Percentiles rank a stretch among this genome's conserved stretches.
phyloP scores from a whole-genome alignment of 148 eudicot genomes.

The Pouteria glomerata region DNA sequence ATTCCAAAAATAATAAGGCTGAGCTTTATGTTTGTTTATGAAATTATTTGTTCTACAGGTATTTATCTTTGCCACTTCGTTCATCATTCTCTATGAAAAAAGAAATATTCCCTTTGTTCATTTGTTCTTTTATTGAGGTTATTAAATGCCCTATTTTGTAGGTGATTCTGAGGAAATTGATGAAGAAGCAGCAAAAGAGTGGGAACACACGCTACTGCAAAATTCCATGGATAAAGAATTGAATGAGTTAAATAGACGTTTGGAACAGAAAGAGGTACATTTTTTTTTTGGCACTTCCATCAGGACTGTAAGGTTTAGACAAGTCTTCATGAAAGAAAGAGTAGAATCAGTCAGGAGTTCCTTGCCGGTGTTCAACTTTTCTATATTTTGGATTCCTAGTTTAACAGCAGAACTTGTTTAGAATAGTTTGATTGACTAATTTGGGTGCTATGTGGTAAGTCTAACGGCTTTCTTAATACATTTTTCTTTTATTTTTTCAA shows the following conservation, averaged over 20 bases:
- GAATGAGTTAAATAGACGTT: conserved; percentile 74
- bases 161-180: conserved; percentile 81
- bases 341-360: background rate
- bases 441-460: background rate
- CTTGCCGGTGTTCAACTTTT: background rate
- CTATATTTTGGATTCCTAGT: background rate
- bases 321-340: background rate
- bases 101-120: background rate
- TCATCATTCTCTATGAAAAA: too few relatives aligned
- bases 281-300: background rate
- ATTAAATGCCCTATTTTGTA: conserved; percentile 24
- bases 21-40: background rate
- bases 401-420: background rate
- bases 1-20: background rate
- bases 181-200: conserved; percentile 93
- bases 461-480: background rate
- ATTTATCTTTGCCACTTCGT: background rate
- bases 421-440: background rate
- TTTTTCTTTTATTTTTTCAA: background rate
- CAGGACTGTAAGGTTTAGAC: too few relatives aligned
- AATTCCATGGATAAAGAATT: conserved; percentile 92
- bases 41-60: background rate
- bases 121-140: background rate
- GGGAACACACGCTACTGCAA: conserved; percentile 95
- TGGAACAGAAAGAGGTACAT: conserved; percentile 91